phyloP scores from a whole-genome alignment of 768 basidiomycete genomes.

The Lactifluus rugatus region DNA sequence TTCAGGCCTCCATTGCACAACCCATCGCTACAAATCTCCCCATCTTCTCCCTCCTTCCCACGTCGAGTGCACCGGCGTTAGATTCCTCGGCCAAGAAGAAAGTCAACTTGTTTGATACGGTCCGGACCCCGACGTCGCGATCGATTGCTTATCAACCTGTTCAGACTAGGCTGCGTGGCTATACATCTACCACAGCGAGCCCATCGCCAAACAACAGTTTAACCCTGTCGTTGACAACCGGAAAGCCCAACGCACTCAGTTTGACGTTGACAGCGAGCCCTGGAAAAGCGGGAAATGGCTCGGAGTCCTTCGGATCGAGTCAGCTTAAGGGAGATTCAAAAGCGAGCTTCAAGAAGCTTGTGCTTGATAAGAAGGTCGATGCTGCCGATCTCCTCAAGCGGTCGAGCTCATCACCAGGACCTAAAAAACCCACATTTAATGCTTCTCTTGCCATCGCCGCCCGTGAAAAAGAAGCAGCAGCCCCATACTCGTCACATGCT shows the following conservation, averaged over 20 bases:
- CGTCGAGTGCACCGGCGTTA: constrained; percentile 51
- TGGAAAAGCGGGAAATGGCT: constrained; percentile 30
- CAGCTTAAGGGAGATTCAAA: constrained; percentile 58
- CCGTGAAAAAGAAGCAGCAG: constrained; percentile 57
- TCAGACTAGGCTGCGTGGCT: constrained; percentile 61
- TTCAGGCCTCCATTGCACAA: constrained; percentile 84
- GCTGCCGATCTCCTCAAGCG: constrained; percentile 53
- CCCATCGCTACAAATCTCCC: constrained; percentile 65
- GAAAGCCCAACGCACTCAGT: constrained; percentile 46
- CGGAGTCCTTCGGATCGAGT: constrained; percentile 57
- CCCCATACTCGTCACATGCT: constrained; percentile 10
- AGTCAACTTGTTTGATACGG: constrained; percentile 65
- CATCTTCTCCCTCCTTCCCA: constrained; percentile 67
- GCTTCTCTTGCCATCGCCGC: constrained; percentile 66
- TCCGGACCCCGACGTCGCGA: constrained; percentile 59
- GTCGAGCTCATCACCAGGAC: constrained; percentile 20
- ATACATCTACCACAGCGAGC: constrained; percentile 38
- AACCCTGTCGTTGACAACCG: constrained; percentile 35
- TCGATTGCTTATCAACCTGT: constrained; percentile 58
- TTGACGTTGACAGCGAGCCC: constrained; percentile 37
- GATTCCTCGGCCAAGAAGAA: constrained; percentile 67
- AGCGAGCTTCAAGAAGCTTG: constrained; percentile 88
- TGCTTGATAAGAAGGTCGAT: constrained; percentile 77
- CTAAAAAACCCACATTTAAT: constrained; percentile 56
- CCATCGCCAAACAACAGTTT: constrained; percentile 30